Conservation (phyloP, 2,329 filamentous ascomycete genomes). For the Pestalotiopsis sp. region DNA sequence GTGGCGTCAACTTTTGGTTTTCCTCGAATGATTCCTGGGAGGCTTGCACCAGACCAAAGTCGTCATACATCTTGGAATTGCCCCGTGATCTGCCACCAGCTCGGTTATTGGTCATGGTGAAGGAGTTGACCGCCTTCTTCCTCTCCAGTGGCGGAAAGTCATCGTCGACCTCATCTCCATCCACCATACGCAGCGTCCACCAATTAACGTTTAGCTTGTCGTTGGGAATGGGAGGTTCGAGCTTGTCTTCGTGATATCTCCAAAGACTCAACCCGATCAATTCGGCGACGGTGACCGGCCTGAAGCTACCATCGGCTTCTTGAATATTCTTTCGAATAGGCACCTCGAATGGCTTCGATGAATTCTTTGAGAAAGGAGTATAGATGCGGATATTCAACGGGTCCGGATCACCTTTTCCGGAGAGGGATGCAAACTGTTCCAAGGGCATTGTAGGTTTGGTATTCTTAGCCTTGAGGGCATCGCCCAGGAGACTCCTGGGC, state of each 20-base stretch:
- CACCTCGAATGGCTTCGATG: slow-evolving; percentile 68
- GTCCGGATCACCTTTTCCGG: slow-evolving; percentile 75
- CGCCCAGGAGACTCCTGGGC: slow-evolving; percentile 70
- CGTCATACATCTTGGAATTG: slow-evolving; percentile 76
- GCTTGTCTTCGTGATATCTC: slow-evolving; percentile 75
- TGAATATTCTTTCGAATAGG: slow-evolving; percentile 70
- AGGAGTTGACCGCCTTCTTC: slow-evolving; percentile 72
- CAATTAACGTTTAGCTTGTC: slow-evolving; percentile 76
- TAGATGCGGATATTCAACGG: slow-evolving; percentile 78
- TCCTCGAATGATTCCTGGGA: slow-evolving; percentile 66
- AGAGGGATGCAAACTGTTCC: slow-evolving; percentile 73
- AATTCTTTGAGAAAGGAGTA: slow-evolving; percentile 66
- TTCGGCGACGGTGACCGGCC: slow-evolving; percentile 72
- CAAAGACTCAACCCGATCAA: slow-evolving; percentile 80
- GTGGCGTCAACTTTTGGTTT: slow-evolving; percentile 68
- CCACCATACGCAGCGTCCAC: slow-evolving; percentile 82
- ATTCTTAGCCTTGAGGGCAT: slow-evolving; percentile 71
- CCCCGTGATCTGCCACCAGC: slow-evolving; percentile 57
- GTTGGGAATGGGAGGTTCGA: slow-evolving; percentile 63
- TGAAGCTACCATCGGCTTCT: slow-evolving; percentile 61
- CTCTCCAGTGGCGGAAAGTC: slow-evolving; percentile 80
- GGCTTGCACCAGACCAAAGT: slow-evolving; percentile 78
- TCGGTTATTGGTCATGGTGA: slow-evolving; percentile 78
- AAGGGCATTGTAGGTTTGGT: slow-evolving; percentile 70
- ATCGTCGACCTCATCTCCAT: slow-evolving; percentile 81